Conservation (phyloP, 768 basidiomycete species). For the Rhodotorula kratochvilovae region DNA sequence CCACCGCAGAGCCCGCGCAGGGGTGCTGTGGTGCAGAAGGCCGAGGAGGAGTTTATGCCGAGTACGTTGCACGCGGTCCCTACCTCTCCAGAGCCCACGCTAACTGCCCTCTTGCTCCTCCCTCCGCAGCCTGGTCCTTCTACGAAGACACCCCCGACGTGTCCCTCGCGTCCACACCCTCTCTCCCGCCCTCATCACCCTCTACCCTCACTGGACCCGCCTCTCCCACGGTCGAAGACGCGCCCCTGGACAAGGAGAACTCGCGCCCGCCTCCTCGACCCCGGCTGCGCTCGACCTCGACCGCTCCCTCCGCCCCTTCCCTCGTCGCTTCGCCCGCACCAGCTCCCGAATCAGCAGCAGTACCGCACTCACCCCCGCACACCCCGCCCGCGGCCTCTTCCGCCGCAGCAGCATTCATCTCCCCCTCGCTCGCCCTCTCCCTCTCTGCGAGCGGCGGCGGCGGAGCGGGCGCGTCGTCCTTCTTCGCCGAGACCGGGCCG, state of each 20-base stretch:
- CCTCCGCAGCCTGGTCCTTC: conserved; percentile 18
- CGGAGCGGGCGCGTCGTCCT: not conserved
- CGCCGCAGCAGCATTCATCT: not conserved
- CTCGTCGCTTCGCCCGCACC: not conserved
- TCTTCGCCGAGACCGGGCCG: not conserved
- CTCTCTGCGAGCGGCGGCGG: not conserved
- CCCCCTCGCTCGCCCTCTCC: not conserved
- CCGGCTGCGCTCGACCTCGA: not conserved
- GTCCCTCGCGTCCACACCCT: not conserved
- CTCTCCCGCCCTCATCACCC: not conserved
- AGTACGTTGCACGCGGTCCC: not conserved
- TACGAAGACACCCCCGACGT: conserved; percentile 9
- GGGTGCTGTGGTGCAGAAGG: not conserved
- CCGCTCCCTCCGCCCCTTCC: not conserved
- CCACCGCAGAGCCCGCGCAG: conserved; percentile 5
- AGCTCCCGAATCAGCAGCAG: rapidly evolving
- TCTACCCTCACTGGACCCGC: not conserved
- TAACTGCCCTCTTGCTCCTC: not conserved
- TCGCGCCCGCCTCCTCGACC: not conserved
- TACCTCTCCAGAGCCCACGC: rapidly evolving
- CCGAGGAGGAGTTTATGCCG: not conserved
- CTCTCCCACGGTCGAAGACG: not conserved
- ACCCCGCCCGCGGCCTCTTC: not conserved
- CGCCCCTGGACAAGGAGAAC: conserved; percentile 1
- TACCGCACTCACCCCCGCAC: not conserved